phyloP scores from a whole-genome alignment of 371 early-diverging fungal species.

The Scutellospora calospora region DNA sequence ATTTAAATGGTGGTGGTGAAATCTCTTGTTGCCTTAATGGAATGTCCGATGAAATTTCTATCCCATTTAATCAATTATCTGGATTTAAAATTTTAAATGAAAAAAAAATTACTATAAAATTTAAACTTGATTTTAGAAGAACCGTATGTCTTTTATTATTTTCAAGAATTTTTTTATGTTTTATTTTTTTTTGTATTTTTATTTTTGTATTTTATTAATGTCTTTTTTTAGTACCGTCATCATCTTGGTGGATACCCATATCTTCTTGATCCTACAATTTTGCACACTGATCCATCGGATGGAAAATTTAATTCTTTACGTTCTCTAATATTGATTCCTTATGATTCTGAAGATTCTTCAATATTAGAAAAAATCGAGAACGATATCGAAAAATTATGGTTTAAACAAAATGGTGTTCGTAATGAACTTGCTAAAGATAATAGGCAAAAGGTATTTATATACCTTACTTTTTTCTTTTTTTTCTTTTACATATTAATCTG shows the following conservation, averaged over 20 bases:
- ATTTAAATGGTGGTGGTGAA: background rate
- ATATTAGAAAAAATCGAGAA: background rate
- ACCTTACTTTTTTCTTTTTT: background rate
- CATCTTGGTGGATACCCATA: constrained; percentile 31
- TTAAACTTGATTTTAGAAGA: constrained; percentile 1
- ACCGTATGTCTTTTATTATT: constrained; percentile 2
- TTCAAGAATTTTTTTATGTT: background rate
- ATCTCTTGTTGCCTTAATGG: constrained; percentile 12
- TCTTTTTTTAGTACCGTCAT: background rate
- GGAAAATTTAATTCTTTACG: constrained; percentile 14
- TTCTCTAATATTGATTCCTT: background rate
- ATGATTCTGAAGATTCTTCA: background rate
- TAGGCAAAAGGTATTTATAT: background rate
- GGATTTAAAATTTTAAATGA: background rate
- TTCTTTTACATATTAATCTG: background rate
- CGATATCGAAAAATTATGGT: background rate
- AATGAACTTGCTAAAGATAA: background rate
- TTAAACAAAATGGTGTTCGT: background rate
- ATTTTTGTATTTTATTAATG: too few species aligned
- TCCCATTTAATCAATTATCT: background rate
- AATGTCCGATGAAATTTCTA: background rate
- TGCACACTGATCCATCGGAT: background rate
- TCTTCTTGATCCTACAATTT: constrained; percentile 15
- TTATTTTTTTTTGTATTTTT: too few species aligned
- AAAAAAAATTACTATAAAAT: constrained; percentile 2